Conservation (phyloP, 2,329 filamentous ascomycete genomes). For the Penicillium capsulatum region DNA sequence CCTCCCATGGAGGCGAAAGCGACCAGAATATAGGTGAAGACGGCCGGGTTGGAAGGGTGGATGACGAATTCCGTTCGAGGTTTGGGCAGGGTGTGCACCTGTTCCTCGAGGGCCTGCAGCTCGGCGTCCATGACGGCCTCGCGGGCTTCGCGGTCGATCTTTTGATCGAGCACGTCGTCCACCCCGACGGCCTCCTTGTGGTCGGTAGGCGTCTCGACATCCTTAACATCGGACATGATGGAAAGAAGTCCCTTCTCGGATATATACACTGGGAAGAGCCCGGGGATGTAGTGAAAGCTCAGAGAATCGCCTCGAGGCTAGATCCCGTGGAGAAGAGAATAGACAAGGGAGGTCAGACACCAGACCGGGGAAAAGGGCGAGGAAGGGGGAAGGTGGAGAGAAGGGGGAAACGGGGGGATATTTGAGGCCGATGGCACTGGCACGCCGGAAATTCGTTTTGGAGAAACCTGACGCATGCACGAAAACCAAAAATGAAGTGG, state of each 20-base stretch:
- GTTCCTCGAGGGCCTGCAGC: constrained; percentile 27
- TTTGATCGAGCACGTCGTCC: constrained; percentile 26
- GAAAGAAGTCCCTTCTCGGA: constrained; percentile 4
- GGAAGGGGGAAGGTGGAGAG: constrained; percentile 4
- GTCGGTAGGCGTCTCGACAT: constrained; percentile 24
- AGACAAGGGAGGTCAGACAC: too few relatives aligned
- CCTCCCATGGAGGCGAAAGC: constrained; percentile 73
- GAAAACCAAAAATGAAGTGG: constrained; percentile 5
- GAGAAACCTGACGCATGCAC: constrained; percentile 6
- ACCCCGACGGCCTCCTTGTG: constrained; percentile 25
- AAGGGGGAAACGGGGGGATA: constrained; percentile 13
- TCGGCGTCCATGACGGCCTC: constrained; percentile 34
- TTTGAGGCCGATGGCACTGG: constrained; percentile 16
- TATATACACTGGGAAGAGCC: constrained; percentile 1
- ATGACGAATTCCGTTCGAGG: constrained; percentile 38
- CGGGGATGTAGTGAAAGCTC: background rate
- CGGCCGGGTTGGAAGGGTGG: constrained; percentile 57
- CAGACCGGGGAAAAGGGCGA: too few relatives aligned
- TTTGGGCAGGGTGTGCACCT: constrained; percentile 20
- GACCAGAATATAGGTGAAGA: constrained; percentile 66
- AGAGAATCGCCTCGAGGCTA: background rate
- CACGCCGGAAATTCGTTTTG: constrained; percentile 12
- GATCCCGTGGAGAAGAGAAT: constrained; percentile 2
- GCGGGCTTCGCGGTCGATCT: constrained; percentile 18
- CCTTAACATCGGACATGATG: constrained; percentile 22